Base-by-base conservation (phyloP, 192 early-diverging fungal genomes). In the Rhizophlyctis rosea region DNA sequence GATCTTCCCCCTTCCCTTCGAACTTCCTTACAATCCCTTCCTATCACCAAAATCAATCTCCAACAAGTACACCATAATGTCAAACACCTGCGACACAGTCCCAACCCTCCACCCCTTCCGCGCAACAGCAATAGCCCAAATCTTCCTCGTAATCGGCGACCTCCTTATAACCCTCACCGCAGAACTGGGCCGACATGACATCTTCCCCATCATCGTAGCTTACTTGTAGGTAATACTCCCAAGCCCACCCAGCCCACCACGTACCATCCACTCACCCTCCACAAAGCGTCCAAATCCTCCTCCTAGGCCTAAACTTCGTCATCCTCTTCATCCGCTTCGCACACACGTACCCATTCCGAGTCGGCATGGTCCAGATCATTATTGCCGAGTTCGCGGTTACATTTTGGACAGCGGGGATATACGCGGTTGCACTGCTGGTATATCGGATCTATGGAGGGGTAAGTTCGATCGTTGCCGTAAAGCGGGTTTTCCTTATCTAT, bases 281-380 rank as follows among this genome's bases (percentile, higher is more conserved):
- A 55, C 29, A 25, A 34, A 74, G 72, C 33, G 52, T 79, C 11
- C 77, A 79, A 59, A 60, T 70, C 36, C 51, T 79, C 5, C 32
- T 72, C 34, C 52, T 79, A 0, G 55, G 57, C 24, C 60, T 58
- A 14, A 79, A 79, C 47, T 50, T 74, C 53, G 54, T 79, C 4
- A 63, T 79, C 0, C 65, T 79, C 23, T 75, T 79, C 50, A 58
- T 79, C 16, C 58, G 77, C 34, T 79, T 79, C 65, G 63, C 77
- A 2, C 61, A 66, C 29, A 75, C 72, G 24, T 79, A 67, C 39
- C 73, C 77, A 24, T 79, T 79, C 48, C 72, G 77, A 14, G 77
- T 73, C 14, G 77, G 77, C 2, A 67, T 79, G 70, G 31, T 79
- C 25, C 60, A 56, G 33, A 68, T 79, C 29, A 73, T 79, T 66